These are phyloP conservation scores for Coemansia sp. DNA, from an alignment of 192 early-diverging fungal species.

Conservation along the genomic window DNA sequence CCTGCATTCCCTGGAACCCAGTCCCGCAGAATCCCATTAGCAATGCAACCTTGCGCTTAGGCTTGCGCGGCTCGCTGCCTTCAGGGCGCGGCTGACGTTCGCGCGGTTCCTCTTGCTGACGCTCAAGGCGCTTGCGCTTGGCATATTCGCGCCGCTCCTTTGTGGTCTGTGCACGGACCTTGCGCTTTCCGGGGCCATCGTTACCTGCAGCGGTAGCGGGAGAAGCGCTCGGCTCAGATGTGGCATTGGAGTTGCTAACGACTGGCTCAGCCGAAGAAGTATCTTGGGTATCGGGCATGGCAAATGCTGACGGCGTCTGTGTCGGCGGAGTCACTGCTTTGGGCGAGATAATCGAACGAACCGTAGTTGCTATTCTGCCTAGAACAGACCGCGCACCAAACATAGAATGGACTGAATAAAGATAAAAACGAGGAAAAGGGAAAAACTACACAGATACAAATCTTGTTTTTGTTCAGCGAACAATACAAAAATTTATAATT, in stretches of 20 bases:
- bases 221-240: neutral
- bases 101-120: conserved; percentile 11
- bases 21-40: conserved; percentile 93
- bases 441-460: neutral
- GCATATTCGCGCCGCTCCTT: conserved; percentile 48
- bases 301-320: neutral
- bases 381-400: neutral
- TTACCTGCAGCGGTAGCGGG: neutral
- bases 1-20: conserved; percentile 96
- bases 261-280: neutral
- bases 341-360: neutral
- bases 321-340: neutral
- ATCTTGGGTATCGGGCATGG: conserved; percentile 2
- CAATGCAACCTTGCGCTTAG: conserved; percentile 88
- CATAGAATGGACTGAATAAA: neutral
- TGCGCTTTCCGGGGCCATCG: neutral
- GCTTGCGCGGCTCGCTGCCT: conserved; percentile 47
- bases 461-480: neutral
- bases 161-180: conserved; percentile 38
- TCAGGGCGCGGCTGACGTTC: conserved; percentile 13
- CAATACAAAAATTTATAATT: neutral
- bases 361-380: neutral
- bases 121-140: conserved; percentile 20
- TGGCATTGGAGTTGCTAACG: neutral
- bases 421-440: neutral